phyloP scores from a whole-genome alignment of 2,329 filamentous ascomycete species.

The Xylariaceae sp. region DNA sequence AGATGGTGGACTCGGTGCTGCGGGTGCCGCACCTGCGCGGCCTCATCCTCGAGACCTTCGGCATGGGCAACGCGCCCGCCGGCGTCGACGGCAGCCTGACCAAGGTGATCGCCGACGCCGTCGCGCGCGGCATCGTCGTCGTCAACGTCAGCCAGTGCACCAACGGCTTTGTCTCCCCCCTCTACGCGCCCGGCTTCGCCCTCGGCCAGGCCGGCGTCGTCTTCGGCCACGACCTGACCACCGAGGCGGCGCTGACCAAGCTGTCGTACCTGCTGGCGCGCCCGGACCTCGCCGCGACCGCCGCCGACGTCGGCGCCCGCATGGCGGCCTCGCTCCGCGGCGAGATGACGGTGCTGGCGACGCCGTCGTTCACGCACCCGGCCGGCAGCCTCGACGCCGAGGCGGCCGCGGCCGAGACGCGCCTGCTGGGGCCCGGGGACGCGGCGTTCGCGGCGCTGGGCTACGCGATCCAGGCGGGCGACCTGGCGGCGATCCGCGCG shows the following conservation, averaged over 20 bases:
- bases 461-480: slow-evolving; percentile 72
- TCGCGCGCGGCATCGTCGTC: slow-evolving; percentile 75
- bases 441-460: slow-evolving; percentile 72
- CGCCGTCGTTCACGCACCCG: slow-evolving; percentile 73
- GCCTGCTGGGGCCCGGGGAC: slow-evolving; percentile 44
- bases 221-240: slow-evolving; percentile 83
- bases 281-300: slow-evolving; percentile 58
- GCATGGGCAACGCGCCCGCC: slow-evolving; percentile 85
- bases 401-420: slow-evolving; percentile 44
- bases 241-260: slow-evolving; percentile 87
- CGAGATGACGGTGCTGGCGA: slow-evolving; percentile 74
- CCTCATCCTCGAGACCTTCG: slow-evolving; percentile 86
- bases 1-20: slow-evolving; percentile 85
- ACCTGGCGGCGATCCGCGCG: slow-evolving; percentile 60
- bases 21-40: slow-evolving; percentile 72
- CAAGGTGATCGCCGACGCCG: slow-evolving; percentile 70
- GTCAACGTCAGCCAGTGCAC: slow-evolving; percentile 91
- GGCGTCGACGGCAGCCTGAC: slow-evolving; percentile 76
- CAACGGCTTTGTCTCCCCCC: slow-evolving; percentile 68
- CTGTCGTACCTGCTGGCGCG: slow-evolving; percentile 77
- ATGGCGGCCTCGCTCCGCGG: slow-evolving; percentile 77
- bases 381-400: slow-evolving; percentile 44
- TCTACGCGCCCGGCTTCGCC: slow-evolving; percentile 74
- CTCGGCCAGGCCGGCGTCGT: slow-evolving; percentile 82
- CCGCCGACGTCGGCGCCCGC: slow-evolving; percentile 60